Base-by-base conservation (phyloP, 805 yeast species). In the Lipomyces starkeyi region DNA sequence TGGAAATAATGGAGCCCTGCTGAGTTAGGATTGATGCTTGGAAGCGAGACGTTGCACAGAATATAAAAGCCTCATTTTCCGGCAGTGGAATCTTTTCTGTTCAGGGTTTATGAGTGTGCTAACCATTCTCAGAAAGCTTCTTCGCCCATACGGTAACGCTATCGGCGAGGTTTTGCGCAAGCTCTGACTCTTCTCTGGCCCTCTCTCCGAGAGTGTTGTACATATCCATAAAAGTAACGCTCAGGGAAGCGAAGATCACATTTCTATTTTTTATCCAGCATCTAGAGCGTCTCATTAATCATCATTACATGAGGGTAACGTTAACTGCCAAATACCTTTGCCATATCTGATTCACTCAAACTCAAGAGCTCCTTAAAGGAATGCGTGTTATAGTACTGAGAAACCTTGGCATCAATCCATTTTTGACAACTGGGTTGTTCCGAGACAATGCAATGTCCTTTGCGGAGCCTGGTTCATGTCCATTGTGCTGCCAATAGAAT, bases 371-470 rank as follows among this genome's bases (percentile, higher is more conserved):
- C 56, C 56, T 5, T 52, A 20, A 52, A 22, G 13, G 56, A 52
- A 22, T 52, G 56, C 56, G 56, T 20, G 56, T 22, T 52, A 6
- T 52, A 52, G 27, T 52, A 52, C 22, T 52, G 56, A 6, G 56
- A 52, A 3, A 52, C 56, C 13, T 52, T 52, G 29, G 27, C 56
- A 1, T 52, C 14, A 13, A 49, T 49, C 54, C 25, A 20, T 22
- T 49, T 35, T 2, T 35, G 40, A 35, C 40, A 35, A 17, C 47
- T 17, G 47, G 47, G 6, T 17, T 40, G 20, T 40, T 40, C 2
- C 47, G 17, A 13, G 17, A 40, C 4, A 40, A 6, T 5, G n/a
- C 17, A 40, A 40, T 40, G 4, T 40, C 47, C 47, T 40, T 40
- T 40, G 47, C 47, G 7, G 47, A 40, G 2, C 47, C 47, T 49